Percentiles rank a stretch among this genome's conserved stretches.
phyloP scores from a whole-genome alignment of 148 eudicot genomes.

The Vaccinium vitisidaea region DNA sequence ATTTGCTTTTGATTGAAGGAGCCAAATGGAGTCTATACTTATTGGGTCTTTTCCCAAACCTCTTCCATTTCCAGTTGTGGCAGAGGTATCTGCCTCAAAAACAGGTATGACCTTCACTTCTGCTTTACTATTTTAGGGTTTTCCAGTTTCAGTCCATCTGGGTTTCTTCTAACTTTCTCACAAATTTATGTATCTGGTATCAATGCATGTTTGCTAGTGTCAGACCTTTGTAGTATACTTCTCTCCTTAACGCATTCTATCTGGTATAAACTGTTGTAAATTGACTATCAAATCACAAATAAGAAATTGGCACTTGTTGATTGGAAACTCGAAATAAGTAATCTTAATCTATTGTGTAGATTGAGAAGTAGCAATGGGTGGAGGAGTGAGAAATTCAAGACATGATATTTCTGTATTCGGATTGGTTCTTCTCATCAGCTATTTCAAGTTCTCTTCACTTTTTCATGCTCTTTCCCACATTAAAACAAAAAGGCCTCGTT shows the following conservation, averaged over 20 bases:
- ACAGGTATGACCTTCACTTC: constrained; percentile 21
- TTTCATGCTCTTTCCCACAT: neutral
- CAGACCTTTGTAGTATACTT: neutral
- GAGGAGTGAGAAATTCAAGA: constrained; percentile 12
- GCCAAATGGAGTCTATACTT: constrained; percentile 43
- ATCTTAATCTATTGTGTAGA: constrained; percentile 2
- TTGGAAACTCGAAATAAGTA: neutral
- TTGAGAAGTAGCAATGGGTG: neutral
- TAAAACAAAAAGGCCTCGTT: neutral
- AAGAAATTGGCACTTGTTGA: neutral
- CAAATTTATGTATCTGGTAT: constrained; percentile 1
- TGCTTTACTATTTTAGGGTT: constrained; percentile 1
- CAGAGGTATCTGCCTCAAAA: constrained; percentile 24
- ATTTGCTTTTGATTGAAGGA: neutral
- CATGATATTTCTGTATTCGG: neutral
- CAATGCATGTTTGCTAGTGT: neutral
- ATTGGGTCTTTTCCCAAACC: constrained; percentile 42
- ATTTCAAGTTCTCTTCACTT: neutral
- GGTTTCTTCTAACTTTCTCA: neutral
- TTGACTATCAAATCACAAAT: neutral
- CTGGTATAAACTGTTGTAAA: constrained; percentile 2
- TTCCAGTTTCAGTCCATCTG: neutral
- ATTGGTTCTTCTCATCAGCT: neutral
- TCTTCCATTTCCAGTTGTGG: constrained; percentile 23
- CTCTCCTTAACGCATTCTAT: too few relatives aligned